Percentiles rank a stretch among this genome's conserved stretches.
Evolutionary conservation across 202 grass and related monocot genomes (phyloP).

Genomic region (Cymbopogon flexuosus): DNA sequence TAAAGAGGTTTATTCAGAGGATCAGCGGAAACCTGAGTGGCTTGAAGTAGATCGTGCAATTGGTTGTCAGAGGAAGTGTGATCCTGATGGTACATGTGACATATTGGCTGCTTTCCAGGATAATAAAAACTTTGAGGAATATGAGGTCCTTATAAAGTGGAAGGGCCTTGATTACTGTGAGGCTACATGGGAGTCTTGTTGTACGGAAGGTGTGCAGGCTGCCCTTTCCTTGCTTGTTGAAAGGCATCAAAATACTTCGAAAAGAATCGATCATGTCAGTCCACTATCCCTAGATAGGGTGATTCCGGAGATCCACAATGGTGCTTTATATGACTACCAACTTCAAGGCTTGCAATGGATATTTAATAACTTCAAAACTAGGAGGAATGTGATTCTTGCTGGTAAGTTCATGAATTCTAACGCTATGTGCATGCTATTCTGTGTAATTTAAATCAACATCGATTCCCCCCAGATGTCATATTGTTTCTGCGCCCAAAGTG

Average conservation of each 20-base stretch:
- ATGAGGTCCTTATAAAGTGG: constrained; percentile 71
- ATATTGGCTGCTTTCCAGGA: constrained; percentile 37
- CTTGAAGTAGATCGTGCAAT: constrained; percentile 60
- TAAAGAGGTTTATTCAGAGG: constrained; percentile 31
- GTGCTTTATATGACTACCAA: constrained; percentile 56
- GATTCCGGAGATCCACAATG: constrained; percentile 19
- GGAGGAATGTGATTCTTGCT: constrained; percentile 62
- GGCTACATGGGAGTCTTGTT: constrained; percentile 52
- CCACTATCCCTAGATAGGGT: constrained; percentile 4
- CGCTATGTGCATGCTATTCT: neutral
- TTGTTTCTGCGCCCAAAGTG: neutral
- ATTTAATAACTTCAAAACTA: constrained; percentile 49
- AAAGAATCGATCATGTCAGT: constrained; percentile 20
- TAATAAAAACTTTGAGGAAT: constrained; percentile 30
- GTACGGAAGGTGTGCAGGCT: constrained; percentile 32
- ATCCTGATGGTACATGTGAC: constrained; percentile 33
- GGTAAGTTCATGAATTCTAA: constrained; percentile 40
- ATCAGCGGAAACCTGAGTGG: constrained; percentile 61
- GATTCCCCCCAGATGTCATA: too few relatives aligned
- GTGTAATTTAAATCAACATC: neutral
- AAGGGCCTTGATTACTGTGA: constrained; percentile 66
- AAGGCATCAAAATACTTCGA: constrained; percentile 41
- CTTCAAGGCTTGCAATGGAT: constrained; percentile 73
- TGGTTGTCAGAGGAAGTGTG: constrained; percentile 42
- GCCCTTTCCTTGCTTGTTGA: constrained; percentile 43